Evolutionary conservation across 1,284 basidiomycete species (phyloP), one percentile per base, ranked within the genome.

Genomic region (Apiotrichum mycotoxinovorans): DNA sequence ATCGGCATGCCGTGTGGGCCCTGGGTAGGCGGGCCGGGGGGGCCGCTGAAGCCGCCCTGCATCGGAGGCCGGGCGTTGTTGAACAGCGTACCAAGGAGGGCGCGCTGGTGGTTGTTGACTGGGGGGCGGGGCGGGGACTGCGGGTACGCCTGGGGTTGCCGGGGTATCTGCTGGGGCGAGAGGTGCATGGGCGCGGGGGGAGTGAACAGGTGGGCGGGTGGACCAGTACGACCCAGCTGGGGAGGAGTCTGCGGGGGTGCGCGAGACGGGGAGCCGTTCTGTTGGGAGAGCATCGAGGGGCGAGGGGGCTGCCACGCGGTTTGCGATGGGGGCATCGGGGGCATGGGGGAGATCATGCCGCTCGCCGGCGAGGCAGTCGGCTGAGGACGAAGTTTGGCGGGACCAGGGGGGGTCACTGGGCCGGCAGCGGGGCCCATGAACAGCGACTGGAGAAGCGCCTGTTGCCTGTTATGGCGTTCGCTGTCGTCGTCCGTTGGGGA

Each of bases 341-440:
- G 55, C 55, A 52, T 57, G n/a, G 56, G 56, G n/a, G 56, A 57
- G 51, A 57, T 57, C 46, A 57, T 51, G 49, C 54, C 48, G 35
- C 43, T 54, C 1, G 27, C 26, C 11, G 22, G 30, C 17, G 35
- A 53, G 20, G 52, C n/a, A n/a, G 22, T 18, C 26, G n/a, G 20
- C 27, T 47, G 35, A 5, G 40, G 42, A 14, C 35, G 43, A 30
- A 37, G 20, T 27, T 18, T 23, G 18, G 15, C n/a, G 25, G 26
- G 44, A 41, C 38, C 40, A 5, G 49, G 49, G 3, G 49, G 49
- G 9, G 49, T 51, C 23, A 11, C 18, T 3, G 49, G 49, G 1
- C 25, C 49, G 4, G 33, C 23, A 20, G 26, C n/a, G n/a, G 34
- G 40, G n/a, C 27, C 33, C 25, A 44, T 37, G 20, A 61, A 57